Conservation (phyloP, 768 basidiomycete genomes). For the Leccinum arenicola region DNA sequence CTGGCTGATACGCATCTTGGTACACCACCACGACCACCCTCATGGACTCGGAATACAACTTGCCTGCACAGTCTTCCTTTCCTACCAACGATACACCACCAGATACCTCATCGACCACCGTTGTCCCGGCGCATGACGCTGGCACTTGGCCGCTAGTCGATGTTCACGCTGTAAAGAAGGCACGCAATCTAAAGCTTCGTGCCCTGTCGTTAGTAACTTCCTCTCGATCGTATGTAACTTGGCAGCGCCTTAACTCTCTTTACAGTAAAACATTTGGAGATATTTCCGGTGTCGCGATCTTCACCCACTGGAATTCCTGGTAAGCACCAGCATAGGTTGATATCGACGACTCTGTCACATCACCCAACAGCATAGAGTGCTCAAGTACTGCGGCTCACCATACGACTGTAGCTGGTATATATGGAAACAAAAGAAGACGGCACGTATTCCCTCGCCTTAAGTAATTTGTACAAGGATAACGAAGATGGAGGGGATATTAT, state of each 20-base stretch:
- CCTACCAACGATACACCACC: neutral
- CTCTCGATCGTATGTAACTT: neutral
- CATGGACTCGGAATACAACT: neutral
- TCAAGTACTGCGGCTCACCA: constrained; percentile 20
- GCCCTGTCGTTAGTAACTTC: neutral
- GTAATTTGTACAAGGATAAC: constrained; percentile 22
- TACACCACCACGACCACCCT: neutral
- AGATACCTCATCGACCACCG: neutral
- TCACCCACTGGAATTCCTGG: constrained; percentile 21
- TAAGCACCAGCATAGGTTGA: constrained; percentile 1
- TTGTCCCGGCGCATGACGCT: neutral
- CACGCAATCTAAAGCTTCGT: neutral
- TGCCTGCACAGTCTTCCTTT: neutral
- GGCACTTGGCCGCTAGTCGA: neutral
- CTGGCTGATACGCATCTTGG: neutral
- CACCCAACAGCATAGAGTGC: constrained; percentile 6
- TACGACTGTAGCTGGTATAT: constrained; percentile 14
- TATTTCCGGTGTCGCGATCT: constrained; percentile 24
- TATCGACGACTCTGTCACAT: neutral
- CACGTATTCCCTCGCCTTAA: constrained; percentile 19
- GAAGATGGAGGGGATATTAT: constrained; percentile 27
- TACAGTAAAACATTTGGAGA: constrained; percentile 22
- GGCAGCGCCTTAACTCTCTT: neutral
- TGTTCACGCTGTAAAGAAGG: neutral
- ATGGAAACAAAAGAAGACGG: constrained; percentile 11